Evolutionary conservation across 2,329 filamentous ascomycete species (phyloP).

Genomic region (Fusarium keratoplasticum): DNA sequence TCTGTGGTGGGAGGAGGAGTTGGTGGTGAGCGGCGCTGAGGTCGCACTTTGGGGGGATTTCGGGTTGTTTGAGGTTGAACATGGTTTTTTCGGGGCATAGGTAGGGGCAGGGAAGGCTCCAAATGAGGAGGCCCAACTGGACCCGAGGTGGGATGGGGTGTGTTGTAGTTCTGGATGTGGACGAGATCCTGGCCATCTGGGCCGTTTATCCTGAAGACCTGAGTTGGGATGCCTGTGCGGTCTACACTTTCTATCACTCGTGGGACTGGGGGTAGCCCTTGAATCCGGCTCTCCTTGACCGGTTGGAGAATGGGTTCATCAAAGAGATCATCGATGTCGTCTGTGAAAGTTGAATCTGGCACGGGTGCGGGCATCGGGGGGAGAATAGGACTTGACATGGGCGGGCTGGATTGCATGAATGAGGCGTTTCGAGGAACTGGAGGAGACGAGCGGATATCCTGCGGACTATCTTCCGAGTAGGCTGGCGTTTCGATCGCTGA

Average conservation of each 20-base stretch:
- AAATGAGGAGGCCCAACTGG: conserved; percentile 28
- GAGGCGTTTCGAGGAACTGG: conserved; percentile 76
- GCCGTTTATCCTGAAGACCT: conserved; percentile 57
- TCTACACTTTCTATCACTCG: conserved; percentile 50
- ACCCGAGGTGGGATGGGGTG: conserved; percentile 39
- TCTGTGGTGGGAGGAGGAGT: conserved; percentile 56
- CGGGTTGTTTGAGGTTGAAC: conserved; percentile 11
- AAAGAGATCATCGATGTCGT: conserved; percentile 76
- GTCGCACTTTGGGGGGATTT: conserved; percentile 36
- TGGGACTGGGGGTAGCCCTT: conserved; percentile 25
- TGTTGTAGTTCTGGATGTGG: conserved; percentile 52
- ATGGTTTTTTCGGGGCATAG: conserved; percentile 37
- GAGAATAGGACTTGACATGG: conserved; percentile 83
- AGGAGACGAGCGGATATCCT: conserved; percentile 89
- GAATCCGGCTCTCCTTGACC: conserved; percentile 50
- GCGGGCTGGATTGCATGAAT: conserved; percentile 69
- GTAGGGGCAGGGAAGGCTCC: conserved; percentile 35
- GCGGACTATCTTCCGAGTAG: conserved; percentile 75
- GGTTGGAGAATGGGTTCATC: conserved; percentile 67
- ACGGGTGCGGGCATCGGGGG: conserved; percentile 72
- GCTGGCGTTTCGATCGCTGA: conserved; percentile 64
- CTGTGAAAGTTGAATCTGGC: conserved; percentile 87
- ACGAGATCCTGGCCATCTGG: conserved; percentile 51
- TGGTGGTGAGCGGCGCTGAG: conserved; percentile 36
- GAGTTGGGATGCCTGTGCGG: conserved; percentile 52